Conservation (phyloP, 345 rosid species). For the Sonneratia caseolaris region DNA sequence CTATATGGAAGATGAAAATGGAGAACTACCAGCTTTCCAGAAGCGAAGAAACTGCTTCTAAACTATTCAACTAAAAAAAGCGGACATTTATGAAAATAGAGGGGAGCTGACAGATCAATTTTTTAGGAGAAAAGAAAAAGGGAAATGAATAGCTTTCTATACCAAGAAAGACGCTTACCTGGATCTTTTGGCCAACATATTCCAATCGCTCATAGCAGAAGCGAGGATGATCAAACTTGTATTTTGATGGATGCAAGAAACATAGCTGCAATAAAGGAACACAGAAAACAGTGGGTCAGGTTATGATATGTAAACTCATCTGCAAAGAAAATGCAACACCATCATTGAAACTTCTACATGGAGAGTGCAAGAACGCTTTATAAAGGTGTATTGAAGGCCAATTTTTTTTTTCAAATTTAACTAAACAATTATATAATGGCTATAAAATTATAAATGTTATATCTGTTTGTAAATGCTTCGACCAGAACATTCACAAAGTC, state of each 20-base stretch:
- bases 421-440: neutral
- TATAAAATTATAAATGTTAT: neutral
- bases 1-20: neutral
- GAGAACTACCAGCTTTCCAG: neutral
- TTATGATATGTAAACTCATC: neutral
- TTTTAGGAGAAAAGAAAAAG: neutral
- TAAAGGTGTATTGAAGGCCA: neutral
- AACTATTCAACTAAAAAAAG: neutral
- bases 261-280: conserved; percentile 49
- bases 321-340: neutral
- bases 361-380: neutral
- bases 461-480: neutral
- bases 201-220: conserved; percentile 82
- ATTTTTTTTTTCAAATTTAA: neutral
- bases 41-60: neutral
- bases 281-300: neutral
- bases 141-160: neutral
- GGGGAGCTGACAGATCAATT: neutral
- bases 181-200: conserved; percentile 90
- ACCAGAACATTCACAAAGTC: neutral
- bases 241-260: conserved; percentile 94
- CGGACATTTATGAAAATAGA: neutral
- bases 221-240: conserved; percentile 89
- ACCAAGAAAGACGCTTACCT: conserved; percentile 33
- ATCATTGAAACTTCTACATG: neutral